Evolutionary conservation across 495 filamentous ascomycete genomes (phyloP).

Genomic region (Hyaloscypha variabilis): DNA sequence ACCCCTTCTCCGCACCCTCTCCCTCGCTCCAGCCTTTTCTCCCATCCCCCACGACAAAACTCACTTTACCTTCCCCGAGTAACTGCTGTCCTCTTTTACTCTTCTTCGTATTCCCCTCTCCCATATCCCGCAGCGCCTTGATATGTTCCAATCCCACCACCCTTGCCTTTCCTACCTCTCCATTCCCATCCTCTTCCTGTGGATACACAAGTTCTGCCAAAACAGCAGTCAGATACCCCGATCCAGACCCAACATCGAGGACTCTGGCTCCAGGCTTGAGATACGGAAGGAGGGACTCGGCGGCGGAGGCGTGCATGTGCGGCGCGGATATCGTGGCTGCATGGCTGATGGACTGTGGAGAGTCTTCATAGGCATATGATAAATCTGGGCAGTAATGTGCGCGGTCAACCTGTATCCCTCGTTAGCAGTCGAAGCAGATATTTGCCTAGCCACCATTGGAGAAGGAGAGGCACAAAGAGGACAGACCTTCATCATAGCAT

Average conservation of each 20-base stretch:
- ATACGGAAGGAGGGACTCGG: conserved; percentile 67
- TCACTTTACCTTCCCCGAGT: conserved; percentile 61
- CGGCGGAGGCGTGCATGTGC: conserved; percentile 91
- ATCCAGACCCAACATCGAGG: conserved; percentile 88
- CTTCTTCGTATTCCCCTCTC: conserved; percentile 74
- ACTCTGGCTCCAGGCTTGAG: conserved; percentile 59
- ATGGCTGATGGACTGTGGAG: conserved; percentile 87
- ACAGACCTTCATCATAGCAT: conserved; percentile 76
- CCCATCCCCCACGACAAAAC: conserved; percentile 83
- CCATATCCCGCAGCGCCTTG: conserved; percentile 70
- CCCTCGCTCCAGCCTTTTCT: conserved; percentile 67
- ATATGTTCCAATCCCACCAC: conserved; percentile 93
- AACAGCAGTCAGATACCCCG: conserved; percentile 90
- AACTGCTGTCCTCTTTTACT: conserved; percentile 63
- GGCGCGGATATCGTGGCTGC: conserved; percentile 91
- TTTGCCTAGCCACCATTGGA: too few relatives aligned
- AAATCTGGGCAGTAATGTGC: conserved; percentile 75
- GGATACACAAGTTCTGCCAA: conserved; percentile 76
- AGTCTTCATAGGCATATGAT: conserved; percentile 76
- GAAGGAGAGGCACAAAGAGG: conserved; percentile 5
- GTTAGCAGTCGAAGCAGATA: not conserved
- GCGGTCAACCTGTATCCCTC: conserved; percentile 72
- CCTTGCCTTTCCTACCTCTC: conserved; percentile 42
- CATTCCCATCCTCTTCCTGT: conserved; percentile 11
- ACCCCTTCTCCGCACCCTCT: conserved; percentile 39